phyloP scores from a whole-genome alignment of 2,329 filamentous ascomycete species.

The Onygenales sp. region DNA sequence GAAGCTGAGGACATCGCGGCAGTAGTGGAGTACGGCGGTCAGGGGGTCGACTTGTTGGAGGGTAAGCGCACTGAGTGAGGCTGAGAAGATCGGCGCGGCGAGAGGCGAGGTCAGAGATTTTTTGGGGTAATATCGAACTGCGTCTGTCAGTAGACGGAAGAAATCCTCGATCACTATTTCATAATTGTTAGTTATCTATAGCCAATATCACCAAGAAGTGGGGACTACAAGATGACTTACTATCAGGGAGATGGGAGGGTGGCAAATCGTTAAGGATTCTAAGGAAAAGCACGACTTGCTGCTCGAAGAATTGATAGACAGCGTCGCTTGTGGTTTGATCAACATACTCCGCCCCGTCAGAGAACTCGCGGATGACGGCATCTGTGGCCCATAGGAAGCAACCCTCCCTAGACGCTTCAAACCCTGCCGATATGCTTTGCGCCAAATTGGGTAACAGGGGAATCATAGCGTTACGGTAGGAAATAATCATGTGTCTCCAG shows the following conservation, averaged over 20 bases:
- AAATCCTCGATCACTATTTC: conserved; percentile 79
- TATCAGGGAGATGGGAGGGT: conserved; percentile 63
- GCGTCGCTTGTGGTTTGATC: conserved; percentile 71
- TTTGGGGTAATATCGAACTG: conserved; percentile 83
- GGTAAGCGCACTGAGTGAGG: conserved; percentile 74
- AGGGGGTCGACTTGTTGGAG: conserved; percentile 88
- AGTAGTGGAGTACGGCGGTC: conserved; percentile 83
- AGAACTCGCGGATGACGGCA: conserved; percentile 90
- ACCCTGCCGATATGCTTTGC: conserved; percentile 77
- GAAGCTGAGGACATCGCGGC: conserved; percentile 84
- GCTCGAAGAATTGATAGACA: conserved; percentile 91
- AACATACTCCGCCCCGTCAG: conserved; percentile 77
- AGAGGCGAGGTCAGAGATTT: conserved; percentile 71
- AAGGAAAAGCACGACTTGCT: conserved; percentile 82
- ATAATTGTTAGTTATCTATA: neutral
- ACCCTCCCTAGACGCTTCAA: conserved; percentile 76
- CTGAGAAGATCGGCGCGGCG: conserved; percentile 74
- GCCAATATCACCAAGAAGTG: conserved; percentile 9
- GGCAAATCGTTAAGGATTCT: conserved; percentile 79
- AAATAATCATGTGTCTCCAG: conserved; percentile 96
- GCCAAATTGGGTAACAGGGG: conserved; percentile 78
- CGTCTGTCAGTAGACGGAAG: conserved; percentile 85
- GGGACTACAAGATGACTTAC: conserved; percentile 27
- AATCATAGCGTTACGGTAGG: conserved; percentile 80
- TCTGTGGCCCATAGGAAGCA: conserved; percentile 99